Evolutionary conservation across 108 stramenopile species (phyloP).

Genomic region (Discostella stelligeroides): DNA sequence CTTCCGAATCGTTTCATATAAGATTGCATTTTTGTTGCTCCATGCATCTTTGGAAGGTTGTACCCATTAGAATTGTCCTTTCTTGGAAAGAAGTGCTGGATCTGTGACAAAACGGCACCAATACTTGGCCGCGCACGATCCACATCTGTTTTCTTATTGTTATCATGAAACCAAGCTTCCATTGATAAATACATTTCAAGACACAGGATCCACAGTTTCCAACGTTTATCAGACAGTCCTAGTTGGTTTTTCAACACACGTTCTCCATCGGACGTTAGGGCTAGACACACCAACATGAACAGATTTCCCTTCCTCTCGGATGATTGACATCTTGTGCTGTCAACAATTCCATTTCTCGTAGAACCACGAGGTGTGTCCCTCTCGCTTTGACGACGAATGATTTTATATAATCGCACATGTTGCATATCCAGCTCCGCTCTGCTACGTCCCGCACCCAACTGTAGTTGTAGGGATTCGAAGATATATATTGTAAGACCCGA

Average conservation of each 20-base stretch:
- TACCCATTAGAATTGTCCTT: neutral
- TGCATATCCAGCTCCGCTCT: too few species aligned
- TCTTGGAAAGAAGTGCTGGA: neutral
- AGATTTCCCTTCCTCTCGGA: too few species aligned
- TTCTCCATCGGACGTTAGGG: too few species aligned
- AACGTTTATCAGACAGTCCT: neutral
- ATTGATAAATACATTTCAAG: neutral
- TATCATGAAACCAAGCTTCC: neutral
- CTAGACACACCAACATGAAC: too few species aligned
- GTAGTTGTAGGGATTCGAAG: too few species aligned
- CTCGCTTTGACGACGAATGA: too few species aligned
- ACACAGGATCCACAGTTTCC: neutral
- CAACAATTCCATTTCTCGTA: too few species aligned
- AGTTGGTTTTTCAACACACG: neutral
- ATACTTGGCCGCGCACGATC: neutral
- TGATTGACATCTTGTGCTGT: too few species aligned
- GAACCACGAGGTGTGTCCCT: too few species aligned
- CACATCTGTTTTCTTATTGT: neutral
- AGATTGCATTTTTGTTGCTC: neutral
- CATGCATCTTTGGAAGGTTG: slow-evolving; percentile 10
- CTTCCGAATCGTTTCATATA: slow-evolving; percentile 1
- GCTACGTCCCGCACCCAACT: too few species aligned
- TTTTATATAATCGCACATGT: too few species aligned
- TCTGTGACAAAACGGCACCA: neutral
- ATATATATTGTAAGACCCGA: too few species aligned